phyloP scores from a whole-genome alignment of 306 rosid species.

The Corylus avellana region DNA sequence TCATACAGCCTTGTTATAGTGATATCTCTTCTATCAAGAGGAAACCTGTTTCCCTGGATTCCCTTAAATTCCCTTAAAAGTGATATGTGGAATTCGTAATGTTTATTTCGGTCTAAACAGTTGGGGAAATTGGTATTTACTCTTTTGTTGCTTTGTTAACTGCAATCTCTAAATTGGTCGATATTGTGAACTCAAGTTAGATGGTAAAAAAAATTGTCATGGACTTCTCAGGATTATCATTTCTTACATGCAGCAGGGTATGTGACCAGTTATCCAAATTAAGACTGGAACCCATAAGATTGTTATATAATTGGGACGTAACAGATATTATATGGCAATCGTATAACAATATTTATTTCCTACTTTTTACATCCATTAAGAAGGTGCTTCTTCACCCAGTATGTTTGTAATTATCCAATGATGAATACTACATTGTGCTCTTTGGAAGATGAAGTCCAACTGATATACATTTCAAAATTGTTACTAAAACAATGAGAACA shows the following conservation, averaged over 20 bases:
- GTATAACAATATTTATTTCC: too few relatives aligned
- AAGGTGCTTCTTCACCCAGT: background rate
- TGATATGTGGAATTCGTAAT: background rate
- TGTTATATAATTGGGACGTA: too few relatives aligned
- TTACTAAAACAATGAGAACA: conserved; percentile 1
- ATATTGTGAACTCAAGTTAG: background rate
- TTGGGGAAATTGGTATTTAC: background rate
- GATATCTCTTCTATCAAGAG: background rate
- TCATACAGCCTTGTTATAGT: background rate
- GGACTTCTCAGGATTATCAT: background rate
- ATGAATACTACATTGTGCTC: background rate
- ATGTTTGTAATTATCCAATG: background rate
- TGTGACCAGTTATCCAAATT: too few relatives aligned
- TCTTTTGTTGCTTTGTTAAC: background rate
- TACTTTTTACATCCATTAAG: too few relatives aligned
- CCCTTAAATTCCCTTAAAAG: background rate
- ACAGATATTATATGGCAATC: too few relatives aligned
- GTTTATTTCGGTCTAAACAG: background rate
- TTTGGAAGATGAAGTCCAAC: background rate
- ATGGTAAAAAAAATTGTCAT: background rate
- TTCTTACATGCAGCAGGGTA: background rate
- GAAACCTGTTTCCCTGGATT: background rate
- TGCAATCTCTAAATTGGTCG: background rate
- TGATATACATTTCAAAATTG: conserved; percentile 11
- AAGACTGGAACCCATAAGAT: too few relatives aligned